A percentile compares a stretch with the other conserved stretches of the same genome.
These are phyloP conservation scores for Tubosaeta brunneosetosa DNA, from an alignment of 768 basidiomycete genomes.

Conservation along the genomic window DNA sequence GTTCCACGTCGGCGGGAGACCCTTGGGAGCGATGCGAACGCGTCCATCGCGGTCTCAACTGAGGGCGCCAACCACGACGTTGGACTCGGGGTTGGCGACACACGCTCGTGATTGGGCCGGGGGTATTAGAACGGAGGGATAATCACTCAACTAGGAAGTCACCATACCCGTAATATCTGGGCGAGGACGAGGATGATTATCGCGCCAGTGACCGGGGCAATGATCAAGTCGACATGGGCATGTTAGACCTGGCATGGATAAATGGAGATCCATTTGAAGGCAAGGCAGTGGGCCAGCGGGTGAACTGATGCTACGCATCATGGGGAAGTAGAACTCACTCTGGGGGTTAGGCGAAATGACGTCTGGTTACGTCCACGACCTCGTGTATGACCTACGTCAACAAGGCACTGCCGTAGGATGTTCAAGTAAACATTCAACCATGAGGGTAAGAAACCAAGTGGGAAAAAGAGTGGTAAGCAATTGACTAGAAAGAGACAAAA, in stretches of 20 bases:
- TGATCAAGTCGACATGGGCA: background rate
- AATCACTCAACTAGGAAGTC: background rate
- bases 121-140: background rate
- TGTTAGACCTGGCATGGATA: background rate
- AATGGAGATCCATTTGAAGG: background rate
- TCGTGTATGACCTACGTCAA: background rate
- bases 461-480: background rate
- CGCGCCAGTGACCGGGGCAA: background rate
- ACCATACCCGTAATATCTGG: background rate
- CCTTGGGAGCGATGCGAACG: too few relatives aligned
- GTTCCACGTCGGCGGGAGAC: too few relatives aligned
- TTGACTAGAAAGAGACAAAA: constrained; percentile 13
- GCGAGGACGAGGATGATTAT: background rate
- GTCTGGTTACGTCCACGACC: background rate
- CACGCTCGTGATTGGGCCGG: background rate
- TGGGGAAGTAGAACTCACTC: background rate
- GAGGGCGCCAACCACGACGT: too few relatives aligned
- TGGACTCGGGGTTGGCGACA: background rate
- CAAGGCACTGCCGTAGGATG: background rate
- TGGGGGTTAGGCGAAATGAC: background rate
- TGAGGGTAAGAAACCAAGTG: background rate
- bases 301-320: background rate
- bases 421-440: too few relatives aligned
- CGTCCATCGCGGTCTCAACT: too few relatives aligned
- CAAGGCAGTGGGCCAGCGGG: background rate